phyloP scores from a whole-genome alignment of 225 moss, liverwort and hornwort genomes.

The Bryum argenteum region DNA sequence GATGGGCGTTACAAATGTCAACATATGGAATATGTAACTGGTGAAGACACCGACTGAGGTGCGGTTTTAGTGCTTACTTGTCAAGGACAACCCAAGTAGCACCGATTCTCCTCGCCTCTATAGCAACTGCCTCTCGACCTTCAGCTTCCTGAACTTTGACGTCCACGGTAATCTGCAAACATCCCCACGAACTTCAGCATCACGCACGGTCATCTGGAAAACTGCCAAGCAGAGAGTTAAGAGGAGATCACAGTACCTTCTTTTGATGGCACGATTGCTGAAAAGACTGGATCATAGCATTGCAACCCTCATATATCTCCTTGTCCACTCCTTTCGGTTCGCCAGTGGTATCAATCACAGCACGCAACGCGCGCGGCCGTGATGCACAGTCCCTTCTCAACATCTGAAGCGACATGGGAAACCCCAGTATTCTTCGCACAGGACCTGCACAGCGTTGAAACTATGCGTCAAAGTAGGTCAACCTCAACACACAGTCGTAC shows the following conservation, averaged over 20 bases:
- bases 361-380: constrained; percentile 40
- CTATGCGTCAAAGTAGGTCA: constrained; percentile 16
- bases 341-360: constrained; percentile 44
- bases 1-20: neutral
- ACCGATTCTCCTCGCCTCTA: constrained; percentile 51
- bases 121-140: constrained; percentile 50
- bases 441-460: constrained; percentile 36
- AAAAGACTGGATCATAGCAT: constrained; percentile 48
- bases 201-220: neutral
- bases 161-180: constrained; percentile 51
- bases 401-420: constrained; percentile 57
- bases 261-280: constrained; percentile 46
- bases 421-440: constrained; percentile 54
- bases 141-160: constrained; percentile 52
- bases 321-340: constrained; percentile 40
- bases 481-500: neutral
- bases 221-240: neutral
- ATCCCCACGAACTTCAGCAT: constrained; percentile 18
- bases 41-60: neutral
- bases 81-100: constrained; percentile 72
- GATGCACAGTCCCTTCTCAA: constrained; percentile 55
- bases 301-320: constrained; percentile 48
- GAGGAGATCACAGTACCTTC: constrained; percentile 23
- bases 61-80: constrained; percentile 29
- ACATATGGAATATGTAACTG: no score